These are phyloP conservation scores for Xerocomellus dryophilus DNA, from an alignment of 768 basidiomycete genomes.

Conservation along the genomic window DNA sequence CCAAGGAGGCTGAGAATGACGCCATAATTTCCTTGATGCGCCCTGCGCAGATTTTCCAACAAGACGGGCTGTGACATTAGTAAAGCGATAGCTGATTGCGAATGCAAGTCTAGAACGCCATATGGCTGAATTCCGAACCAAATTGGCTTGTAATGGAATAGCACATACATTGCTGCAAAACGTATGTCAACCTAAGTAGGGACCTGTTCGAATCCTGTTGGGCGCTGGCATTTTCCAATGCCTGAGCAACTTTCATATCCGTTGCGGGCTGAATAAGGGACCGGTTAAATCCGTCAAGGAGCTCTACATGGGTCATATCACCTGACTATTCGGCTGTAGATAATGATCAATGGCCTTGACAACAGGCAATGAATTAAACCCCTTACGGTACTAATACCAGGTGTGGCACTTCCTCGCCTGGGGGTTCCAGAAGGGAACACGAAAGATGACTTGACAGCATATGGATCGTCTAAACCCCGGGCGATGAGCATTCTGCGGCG, in stretches of 20 bases:
- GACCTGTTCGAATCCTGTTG: slow-evolving; percentile 80
- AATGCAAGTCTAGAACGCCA: slow-evolving; percentile 55
- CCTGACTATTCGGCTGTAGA: slow-evolving; percentile 30
- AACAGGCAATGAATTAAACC: background rate
- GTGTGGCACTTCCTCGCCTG: slow-evolving; percentile 25
- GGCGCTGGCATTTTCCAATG: slow-evolving; percentile 69
- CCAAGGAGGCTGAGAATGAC: slow-evolving; percentile 88
- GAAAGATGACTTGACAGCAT: slow-evolving; percentile 42
- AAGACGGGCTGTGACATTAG: slow-evolving; percentile 77
- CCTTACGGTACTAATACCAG: slow-evolving; percentile 51
- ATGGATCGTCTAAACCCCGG: slow-evolving; percentile 75
- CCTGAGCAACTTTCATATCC: slow-evolving; percentile 58
- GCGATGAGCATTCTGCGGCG: slow-evolving; percentile 69
- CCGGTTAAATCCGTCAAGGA: slow-evolving; percentile 8
- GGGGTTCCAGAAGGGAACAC: slow-evolving; percentile 5
- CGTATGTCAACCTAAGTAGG: slow-evolving; percentile 71
- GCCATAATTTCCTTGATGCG: slow-evolving; percentile 89
- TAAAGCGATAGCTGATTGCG: slow-evolving; percentile 80
- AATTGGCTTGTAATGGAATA: background rate
- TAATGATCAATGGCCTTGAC: slow-evolving; percentile 1
- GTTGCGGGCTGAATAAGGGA: slow-evolving; percentile 36
- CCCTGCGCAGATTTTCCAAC: slow-evolving; percentile 84
- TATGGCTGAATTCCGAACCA: background rate
- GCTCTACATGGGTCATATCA: slow-evolving; percentile 7
- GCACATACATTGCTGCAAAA: slow-evolving; percentile 71